Evolutionary conservation across 257 asterid species (phyloP).

Genomic region (Penstemon eatonii): DNA sequence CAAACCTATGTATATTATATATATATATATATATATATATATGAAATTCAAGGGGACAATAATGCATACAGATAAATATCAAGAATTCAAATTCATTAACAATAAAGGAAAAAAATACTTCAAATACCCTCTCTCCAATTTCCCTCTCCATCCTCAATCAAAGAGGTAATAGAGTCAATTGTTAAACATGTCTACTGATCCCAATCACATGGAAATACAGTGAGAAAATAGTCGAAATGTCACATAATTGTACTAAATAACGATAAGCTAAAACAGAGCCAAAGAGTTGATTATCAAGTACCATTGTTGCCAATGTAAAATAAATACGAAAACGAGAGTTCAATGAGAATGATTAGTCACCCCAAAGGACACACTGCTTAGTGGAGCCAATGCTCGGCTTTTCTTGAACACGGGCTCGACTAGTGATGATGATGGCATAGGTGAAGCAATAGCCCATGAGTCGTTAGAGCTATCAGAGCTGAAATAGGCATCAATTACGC

Average conservation of each 20-base stretch:
- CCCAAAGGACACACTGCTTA: slow-evolving; percentile 36
- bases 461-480: slow-evolving; percentile 55
- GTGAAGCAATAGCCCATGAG: slow-evolving; percentile 43
- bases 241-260: slow-evolving; percentile 42
- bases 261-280: slow-evolving; percentile 35
- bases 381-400: slow-evolving; percentile 44
- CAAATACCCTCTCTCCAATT: slow-evolving; percentile 35
- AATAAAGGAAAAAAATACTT: slow-evolving; percentile 17
- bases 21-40: not conserved
- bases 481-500: slow-evolving; percentile 57
- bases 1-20: not conserved
- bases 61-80: slow-evolving; percentile 29
- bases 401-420: slow-evolving; percentile 44
- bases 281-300: slow-evolving; percentile 41
- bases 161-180: slow-evolving; percentile 41
- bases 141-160: slow-evolving; percentile 47
- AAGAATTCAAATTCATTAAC: slow-evolving; percentile 29
- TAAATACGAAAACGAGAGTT: slow-evolving; percentile 30
- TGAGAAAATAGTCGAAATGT: slow-evolving; percentile 36
- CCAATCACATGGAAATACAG: slow-evolving; percentile 43
- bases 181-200: slow-evolving; percentile 34
- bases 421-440: slow-evolving; percentile 36
- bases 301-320: slow-evolving; percentile 47
- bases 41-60: slow-evolving; percentile 26
- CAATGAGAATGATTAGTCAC: slow-evolving; percentile 18